These are phyloP conservation scores for Aurifilum marmelostoma DNA, from an alignment of 2,329 filamentous ascomycete species.

Conservation along the genomic window DNA sequence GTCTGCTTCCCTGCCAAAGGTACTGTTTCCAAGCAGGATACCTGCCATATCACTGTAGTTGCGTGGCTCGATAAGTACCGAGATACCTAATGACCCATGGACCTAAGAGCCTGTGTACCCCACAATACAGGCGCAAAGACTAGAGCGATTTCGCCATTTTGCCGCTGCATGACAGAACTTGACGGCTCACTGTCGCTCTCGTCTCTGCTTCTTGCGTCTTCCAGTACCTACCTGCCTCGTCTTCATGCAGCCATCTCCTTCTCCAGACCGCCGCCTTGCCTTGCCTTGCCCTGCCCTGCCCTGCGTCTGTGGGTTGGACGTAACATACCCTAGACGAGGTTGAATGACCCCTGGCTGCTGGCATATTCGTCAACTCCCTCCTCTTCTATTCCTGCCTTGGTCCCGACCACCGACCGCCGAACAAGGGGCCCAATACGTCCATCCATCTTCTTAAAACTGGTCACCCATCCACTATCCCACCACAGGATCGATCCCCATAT, in stretches of 20 bases:
- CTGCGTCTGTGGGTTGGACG: background rate
- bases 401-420: constrained; percentile 14
- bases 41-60: background rate
- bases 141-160: constrained; percentile 29
- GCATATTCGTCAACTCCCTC: background rate
- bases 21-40: background rate
- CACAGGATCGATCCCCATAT: background rate
- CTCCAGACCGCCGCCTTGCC: constrained; percentile 1
- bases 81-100: background rate
- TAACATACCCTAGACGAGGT: constrained; percentile 6
- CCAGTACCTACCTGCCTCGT: constrained; percentile 14
- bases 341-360: background rate
- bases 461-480: background rate
- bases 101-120: background rate
- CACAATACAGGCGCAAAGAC: too few relatives aligned
- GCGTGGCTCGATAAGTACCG: background rate
- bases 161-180: constrained; percentile 28
- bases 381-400: constrained; percentile 11
- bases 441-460: constrained; percentile 8
- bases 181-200: background rate
- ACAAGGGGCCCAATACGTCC: constrained; percentile 1
- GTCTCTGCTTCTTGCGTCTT: constrained; percentile 9
- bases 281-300: background rate
- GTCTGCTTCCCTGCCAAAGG: background rate
- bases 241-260: background rate